Base-by-base conservation (phyloP, 2,329 filamentous ascomycete genomes). In the Hymenoscyphus scutula region DNA sequence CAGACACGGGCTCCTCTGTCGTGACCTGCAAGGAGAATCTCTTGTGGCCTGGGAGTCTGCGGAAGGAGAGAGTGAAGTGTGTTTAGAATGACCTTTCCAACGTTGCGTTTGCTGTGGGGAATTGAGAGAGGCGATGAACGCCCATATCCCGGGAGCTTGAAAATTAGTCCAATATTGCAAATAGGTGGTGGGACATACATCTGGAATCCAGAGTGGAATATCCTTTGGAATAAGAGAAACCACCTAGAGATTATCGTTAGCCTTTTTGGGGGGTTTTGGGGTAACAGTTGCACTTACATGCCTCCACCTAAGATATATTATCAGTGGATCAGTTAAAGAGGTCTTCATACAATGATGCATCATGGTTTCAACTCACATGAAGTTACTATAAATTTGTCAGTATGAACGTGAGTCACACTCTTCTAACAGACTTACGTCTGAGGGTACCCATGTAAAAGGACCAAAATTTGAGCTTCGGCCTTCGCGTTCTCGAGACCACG, bases 1-100 rank as follows among this genome's bases (percentile, higher is more conserved):
- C 75, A 76, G 64, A 83, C 75, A 8, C 81, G 76, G 3, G 77
- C 81, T 51, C 81, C 80, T 30, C 80, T 78, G 68, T 82, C 80
- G 68, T 83, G 80, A 25, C 80, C 80, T 45, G 75, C 76, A 60
- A 82, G 75, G 62, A 82, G 76, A 17, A 83, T 59, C 65, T 64
- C 3, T 65, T 64, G 27, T 66, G 53, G 34, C 10, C 13, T 29
- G 60, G 58, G 15, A 60, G 6, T 3, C 6, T 51, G 54, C 5
- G 58, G 65, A 63, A 80, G 76, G 41, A 75, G 66, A 3, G 68
- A 62, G 11, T 70, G 65, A 8, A 80, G 72, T 8, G 75, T 74
- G 65, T 76, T 73, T 51, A 82, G 70, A 54, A 82, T 73, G 17
- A 76, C 73, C 6, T 70, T 67, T 17, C 79, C 79, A 34, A 80